Conservation (phyloP, 2,329 filamentous ascomycete genomes). For the Venturia nashicola region DNA sequence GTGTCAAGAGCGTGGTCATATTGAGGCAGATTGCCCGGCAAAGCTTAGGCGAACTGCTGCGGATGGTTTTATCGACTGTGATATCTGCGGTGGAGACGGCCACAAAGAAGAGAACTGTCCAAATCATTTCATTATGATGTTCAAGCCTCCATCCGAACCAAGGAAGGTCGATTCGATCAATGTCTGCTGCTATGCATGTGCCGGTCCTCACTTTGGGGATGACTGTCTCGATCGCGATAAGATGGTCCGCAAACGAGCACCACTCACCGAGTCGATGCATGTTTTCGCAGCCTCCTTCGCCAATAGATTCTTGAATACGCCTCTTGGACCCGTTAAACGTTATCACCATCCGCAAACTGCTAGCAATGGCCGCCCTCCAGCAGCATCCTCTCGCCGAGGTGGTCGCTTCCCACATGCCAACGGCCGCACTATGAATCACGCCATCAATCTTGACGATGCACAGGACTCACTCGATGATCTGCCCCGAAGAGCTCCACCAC, state of each 20-base stretch:
- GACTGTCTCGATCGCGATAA: constrained; percentile 31
- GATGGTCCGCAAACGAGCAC: not conserved
- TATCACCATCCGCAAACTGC: not conserved
- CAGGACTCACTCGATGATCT: not conserved
- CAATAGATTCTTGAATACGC: not conserved
- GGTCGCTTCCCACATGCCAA: not conserved
- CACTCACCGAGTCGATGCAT: not conserved
- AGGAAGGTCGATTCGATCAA: constrained; percentile 39
- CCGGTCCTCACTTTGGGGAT: constrained; percentile 41
- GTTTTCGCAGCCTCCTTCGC: not conserved
- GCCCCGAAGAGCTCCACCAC: not conserved
- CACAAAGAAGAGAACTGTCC: constrained; percentile 51
- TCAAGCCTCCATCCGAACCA: constrained; percentile 19
- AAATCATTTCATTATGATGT: constrained; percentile 48
- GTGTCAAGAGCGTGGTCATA: constrained; percentile 53
- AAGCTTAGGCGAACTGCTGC: constrained; percentile 40
- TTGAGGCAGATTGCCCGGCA: constrained; percentile 38
- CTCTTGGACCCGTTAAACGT: not conserved
- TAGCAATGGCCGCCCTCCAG: not conserved
- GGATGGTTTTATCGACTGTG: constrained; percentile 44
- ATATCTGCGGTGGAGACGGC: constrained; percentile 42
- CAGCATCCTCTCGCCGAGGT: not conserved
- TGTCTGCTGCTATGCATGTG: constrained; percentile 45
- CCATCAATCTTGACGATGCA: not conserved
- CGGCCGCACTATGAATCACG: not conserved